A percentile compares a stretch with the other conserved stretches of the same genome.
phyloP scores from a whole-genome alignment of 2,329 filamentous ascomycete genomes.

The Penicillium digitatum region DNA sequence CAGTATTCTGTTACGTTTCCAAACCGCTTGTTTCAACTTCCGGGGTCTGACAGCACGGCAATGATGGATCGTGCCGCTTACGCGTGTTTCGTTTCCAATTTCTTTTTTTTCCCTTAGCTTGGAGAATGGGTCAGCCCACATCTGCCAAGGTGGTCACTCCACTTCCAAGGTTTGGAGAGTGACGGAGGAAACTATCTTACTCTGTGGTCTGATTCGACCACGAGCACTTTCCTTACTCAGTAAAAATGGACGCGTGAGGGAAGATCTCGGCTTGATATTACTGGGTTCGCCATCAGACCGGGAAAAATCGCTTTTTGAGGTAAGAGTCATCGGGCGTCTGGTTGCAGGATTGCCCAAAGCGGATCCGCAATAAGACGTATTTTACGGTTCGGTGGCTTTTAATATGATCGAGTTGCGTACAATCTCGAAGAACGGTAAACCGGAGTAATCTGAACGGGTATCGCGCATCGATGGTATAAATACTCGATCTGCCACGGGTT shows the following conservation, averaged over 20 bases:
- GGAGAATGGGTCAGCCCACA: conserved; percentile 23
- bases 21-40: conserved; percentile 14
- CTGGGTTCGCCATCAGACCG: conserved; percentile 4
- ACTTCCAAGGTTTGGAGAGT: not conserved
- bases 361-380: not conserved
- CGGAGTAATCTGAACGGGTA: not conserved
- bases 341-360: not conserved
- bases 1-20: not conserved
- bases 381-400: not conserved
- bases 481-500: conserved; percentile 7
- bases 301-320: conserved; percentile 8
- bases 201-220: conserved; percentile 17
- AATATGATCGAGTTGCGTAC: not conserved
- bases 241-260: not conserved
- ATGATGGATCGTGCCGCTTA: conserved; percentile 1
- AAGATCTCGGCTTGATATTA: conserved; percentile 1
- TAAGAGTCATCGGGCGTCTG: conserved; percentile 4
- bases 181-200: not conserved
- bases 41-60: not conserved
- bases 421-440: not conserved
- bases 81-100: not conserved
- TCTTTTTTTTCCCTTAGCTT: not conserved
- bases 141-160: conserved; percentile 7
- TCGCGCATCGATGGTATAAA: conserved; percentile 14
- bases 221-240: not conserved